These are phyloP conservation scores for Gentiana macrophylla DNA, from an alignment of 257 asterid genomes.

Conservation along the genomic window DNA sequence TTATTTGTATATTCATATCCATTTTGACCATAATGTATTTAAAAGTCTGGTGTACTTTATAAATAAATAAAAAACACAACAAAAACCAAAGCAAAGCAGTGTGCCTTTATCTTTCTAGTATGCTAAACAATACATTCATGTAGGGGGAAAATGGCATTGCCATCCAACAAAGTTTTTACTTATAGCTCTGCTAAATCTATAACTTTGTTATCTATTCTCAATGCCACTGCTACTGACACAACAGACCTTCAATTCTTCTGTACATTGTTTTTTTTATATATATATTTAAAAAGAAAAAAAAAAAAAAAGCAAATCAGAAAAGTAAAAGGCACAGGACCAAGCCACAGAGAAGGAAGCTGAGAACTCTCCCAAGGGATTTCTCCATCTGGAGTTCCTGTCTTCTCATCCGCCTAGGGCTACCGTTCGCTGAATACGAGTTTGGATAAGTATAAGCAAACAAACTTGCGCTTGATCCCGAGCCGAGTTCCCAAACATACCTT, in stretches of 20 bases:
- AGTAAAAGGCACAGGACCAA: slow-evolving; percentile 60
- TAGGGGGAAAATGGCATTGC: slow-evolving; percentile 3
- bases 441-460: slow-evolving; percentile 45
- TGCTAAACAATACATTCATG: not conserved
- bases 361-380: slow-evolving; percentile 64
- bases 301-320: slow-evolving; percentile 26
- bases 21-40: no score
- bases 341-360: slow-evolving; percentile 65
- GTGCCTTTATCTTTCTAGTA: no score
- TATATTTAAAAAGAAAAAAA: slow-evolving; percentile 16
- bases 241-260: slow-evolving; percentile 10
- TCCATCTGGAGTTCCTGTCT: slow-evolving; percentile 71
- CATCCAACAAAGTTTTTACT: slow-evolving; percentile 4
- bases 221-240: slow-evolving; percentile 14
- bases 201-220: slow-evolving; percentile 17
- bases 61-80: no score
- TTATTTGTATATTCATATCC: no score
- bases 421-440: slow-evolving; percentile 32
- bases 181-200: slow-evolving; percentile 6
- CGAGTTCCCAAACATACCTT: slow-evolving; percentile 53
- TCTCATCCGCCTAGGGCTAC: slow-evolving; percentile 66
- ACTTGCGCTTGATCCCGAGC: slow-evolving; percentile 14
- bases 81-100: no score
- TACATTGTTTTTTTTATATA: slow-evolving; percentile 8
- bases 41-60: no score